Conservation (phyloP, 768 basidiomycete genomes). For the Serendipita sp. region DNA sequence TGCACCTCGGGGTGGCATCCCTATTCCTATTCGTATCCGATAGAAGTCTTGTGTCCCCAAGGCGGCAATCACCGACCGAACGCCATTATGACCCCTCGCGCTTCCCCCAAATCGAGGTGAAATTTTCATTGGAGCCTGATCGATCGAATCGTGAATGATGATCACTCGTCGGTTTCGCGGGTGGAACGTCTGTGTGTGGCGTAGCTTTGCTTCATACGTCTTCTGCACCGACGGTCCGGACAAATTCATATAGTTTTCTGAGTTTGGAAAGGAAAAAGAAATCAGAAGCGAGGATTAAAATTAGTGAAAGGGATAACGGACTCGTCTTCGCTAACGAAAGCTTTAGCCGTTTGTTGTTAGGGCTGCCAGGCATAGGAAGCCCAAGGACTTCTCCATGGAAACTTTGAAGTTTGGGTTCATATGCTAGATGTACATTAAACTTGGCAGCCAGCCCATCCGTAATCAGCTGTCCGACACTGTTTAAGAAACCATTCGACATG, state of each 20-base stretch:
- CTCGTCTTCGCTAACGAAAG: conserved; percentile 66
- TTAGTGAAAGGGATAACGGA: conserved; percentile 19
- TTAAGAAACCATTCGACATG: background rate
- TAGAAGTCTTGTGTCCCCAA: conserved; percentile 45
- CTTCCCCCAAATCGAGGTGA: conserved; percentile 55
- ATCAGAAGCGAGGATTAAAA: background rate
- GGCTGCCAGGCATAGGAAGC: conserved; percentile 12
- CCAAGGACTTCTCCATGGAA: conserved; percentile 27
- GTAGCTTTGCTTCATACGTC: conserved; percentile 8
- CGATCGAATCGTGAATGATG: conserved; percentile 60
- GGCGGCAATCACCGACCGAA: conserved; percentile 53
- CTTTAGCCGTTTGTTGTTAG: conserved; percentile 22
- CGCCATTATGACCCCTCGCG: conserved; percentile 69
- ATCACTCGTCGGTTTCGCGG: conserved; percentile 36
- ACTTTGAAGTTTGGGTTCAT: conserved; percentile 22
- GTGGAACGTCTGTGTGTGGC: conserved; percentile 32
- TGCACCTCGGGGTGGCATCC: conserved; percentile 36
- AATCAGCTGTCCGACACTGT: conserved; percentile 56
- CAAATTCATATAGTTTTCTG: conserved; percentile 69
- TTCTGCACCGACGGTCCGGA: conserved; percentile 49
- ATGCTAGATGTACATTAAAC: conserved; percentile 36
- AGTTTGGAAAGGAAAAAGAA: background rate
- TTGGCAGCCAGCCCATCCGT: conserved; percentile 49
- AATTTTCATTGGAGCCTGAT: conserved; percentile 39
- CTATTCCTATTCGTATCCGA: conserved; percentile 62